Evolutionary conservation across 306 rosid genomes (phyloP), one percentile per base, ranked within the genome.

Genomic region (Prunus dulcis): DNA sequence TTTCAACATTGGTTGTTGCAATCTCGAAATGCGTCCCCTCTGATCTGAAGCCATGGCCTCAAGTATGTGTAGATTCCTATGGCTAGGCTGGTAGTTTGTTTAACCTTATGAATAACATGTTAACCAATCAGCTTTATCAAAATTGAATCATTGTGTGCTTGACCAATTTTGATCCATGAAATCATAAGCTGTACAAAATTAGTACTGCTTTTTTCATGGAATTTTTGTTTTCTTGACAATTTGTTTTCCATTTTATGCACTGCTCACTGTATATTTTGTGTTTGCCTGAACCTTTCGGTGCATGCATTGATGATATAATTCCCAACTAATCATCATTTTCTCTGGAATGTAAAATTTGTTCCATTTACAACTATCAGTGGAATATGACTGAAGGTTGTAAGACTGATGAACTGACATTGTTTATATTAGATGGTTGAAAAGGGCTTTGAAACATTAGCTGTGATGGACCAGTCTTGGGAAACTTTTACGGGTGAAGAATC

Each of bases 11-110:
- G 72, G 93, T 83, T 67, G 92, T 79, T 80, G 75, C 79, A 23
- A 82, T 93, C 86, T 87, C 93, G 76, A 88, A 89, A 76, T 81
- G 85, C 82, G 72, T 89, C 53, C 88, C 82, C 73, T 49, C 72
- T 58, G 78, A 61, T 86, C 63, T 75, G 74, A 96, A 91, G 84
- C 89, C 98, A 65, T 93, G 96, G 97, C 91, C 97, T 79, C 97
- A 89, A 83, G 98, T 89, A 83, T 78, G 89, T 78, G 46, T 67
- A 53, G 61, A 74, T 75, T 69, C 60, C 27, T 81, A 45, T 81
- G 53, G 46, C 19, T 49, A 69, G 70, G 49, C 84, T 62, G 76
- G 52, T 73, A 76, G 80, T 45, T 78, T 68, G 3, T 11, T 50
- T 69, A 66, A 76, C 5, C 63, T 65, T 65, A 69, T 78, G 19